Conservation (phyloP, 768 basidiomycete genomes). For the Boletus reticulatus region DNA sequence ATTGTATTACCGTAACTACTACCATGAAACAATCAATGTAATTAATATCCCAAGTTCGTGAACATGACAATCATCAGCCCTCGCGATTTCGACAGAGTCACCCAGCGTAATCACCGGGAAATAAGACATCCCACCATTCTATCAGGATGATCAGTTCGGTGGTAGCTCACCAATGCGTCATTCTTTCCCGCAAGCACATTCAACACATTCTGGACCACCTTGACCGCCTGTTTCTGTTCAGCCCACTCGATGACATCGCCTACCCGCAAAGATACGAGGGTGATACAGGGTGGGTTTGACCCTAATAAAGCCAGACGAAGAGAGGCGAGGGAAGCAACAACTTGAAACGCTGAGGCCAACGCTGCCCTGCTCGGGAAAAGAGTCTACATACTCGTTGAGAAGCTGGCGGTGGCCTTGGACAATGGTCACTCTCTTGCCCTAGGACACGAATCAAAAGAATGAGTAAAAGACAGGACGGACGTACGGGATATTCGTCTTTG, state of each 20-base stretch:
- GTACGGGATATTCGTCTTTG: constrained; percentile 39
- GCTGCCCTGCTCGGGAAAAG: constrained; percentile 37
- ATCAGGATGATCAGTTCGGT: constrained; percentile 41
- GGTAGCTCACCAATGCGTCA: constrained; percentile 39
- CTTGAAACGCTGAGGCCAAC: too few relatives aligned
- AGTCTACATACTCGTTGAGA: constrained; percentile 53
- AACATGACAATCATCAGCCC: constrained; percentile 21
- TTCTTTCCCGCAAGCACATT: constrained; percentile 38
- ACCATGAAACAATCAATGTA: constrained; percentile 15
- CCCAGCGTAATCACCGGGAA: constrained; percentile 46
- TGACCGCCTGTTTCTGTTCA: constrained; percentile 61
- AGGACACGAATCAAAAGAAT: constrained; percentile 6
- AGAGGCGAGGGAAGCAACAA: constrained; percentile 46
- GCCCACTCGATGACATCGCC: constrained; percentile 64
- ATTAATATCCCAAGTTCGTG: constrained; percentile 26
- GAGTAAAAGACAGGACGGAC: constrained; percentile 5
- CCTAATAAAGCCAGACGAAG: constrained; percentile 43
- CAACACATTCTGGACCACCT: constrained; percentile 51
- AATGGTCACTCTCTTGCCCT: constrained; percentile 52
- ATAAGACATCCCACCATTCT: constrained; percentile 43
- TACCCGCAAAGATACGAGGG: constrained; percentile 57
- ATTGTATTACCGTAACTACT: neutral
- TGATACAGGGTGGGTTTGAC: constrained; percentile 56
- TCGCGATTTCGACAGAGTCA: constrained; percentile 42
- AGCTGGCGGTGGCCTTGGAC: constrained; percentile 55